Conservation (phyloP, 129 eudicot genomes). For the carrot (Daucus carota) region DH1_v3.0 NC_030383.2:788501-789000, state of each 20-base stretch:
- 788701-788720: constrained; percentile 33
- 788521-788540: constrained; percentile 25
- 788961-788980: constrained; percentile 34
- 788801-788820: background rate
- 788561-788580: constrained; percentile 38
- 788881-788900: constrained; percentile 10
- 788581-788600: constrained; percentile 31
- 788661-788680: constrained; percentile 53
- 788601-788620: constrained; percentile 52
- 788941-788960: constrained; percentile 32
- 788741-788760: constrained; percentile 17
- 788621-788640: constrained; percentile 56
- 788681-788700: constrained; percentile 33
- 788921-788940: constrained; percentile 41
- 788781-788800: background rate
- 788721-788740: constrained; percentile 19
- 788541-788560: constrained; percentile 26
- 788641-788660: constrained; percentile 51
- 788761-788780: background rate
- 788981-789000: constrained; percentile 18
- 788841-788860: constrained; percentile 3
- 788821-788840: background rate
- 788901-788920: constrained; percentile 33
- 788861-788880: constrained; percentile 20
- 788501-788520: constrained; percentile 40